Conservation (phyloP, 2,329 filamentous ascomycete genomes). For the Chaetomium strumarium region DNA sequence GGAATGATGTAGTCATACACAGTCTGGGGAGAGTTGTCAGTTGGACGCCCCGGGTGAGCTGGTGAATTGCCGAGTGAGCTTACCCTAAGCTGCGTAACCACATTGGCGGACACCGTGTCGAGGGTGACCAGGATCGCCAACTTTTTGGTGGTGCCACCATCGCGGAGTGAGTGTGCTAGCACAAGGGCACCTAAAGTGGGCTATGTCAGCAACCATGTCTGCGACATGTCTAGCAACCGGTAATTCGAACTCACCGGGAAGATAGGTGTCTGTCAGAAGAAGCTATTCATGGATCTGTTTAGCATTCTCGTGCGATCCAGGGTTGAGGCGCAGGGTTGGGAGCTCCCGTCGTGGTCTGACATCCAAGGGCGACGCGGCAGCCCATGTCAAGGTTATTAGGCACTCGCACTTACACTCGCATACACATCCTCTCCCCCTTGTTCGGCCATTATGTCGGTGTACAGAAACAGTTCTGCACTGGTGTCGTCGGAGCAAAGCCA, state of each 20-base stretch:
- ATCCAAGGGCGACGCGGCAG: neutral
- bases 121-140: slow-evolving; percentile 78
- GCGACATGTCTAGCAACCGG: slow-evolving; percentile 11
- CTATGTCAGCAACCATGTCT: slow-evolving; percentile 20
- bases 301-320: slow-evolving; percentile 15
- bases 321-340: neutral
- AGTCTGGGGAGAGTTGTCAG: slow-evolving; percentile 43
- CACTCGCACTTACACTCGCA: slow-evolving; percentile 45
- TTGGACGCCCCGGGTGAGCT: neutral
- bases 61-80: slow-evolving; percentile 21
- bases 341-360: neutral
- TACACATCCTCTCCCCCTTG: slow-evolving; percentile 45
- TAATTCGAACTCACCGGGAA: slow-evolving; percentile 62
- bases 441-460: slow-evolving; percentile 21
- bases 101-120: slow-evolving; percentile 69
- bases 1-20: slow-evolving; percentile 87
- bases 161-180: slow-evolving; percentile 87
- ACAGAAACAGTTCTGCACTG: neutral
- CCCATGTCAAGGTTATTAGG: neutral
- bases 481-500: neutral
- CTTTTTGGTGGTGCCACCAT: slow-evolving; percentile 81
- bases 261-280: slow-evolving; percentile 83
- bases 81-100: slow-evolving; percentile 74
- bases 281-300: slow-evolving; percentile 52
- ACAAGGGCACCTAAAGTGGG: slow-evolving; percentile 74